phyloP scores from a whole-genome alignment of 1,284 basidiomycete species.

The Mycosarcoma maydis region DNA sequence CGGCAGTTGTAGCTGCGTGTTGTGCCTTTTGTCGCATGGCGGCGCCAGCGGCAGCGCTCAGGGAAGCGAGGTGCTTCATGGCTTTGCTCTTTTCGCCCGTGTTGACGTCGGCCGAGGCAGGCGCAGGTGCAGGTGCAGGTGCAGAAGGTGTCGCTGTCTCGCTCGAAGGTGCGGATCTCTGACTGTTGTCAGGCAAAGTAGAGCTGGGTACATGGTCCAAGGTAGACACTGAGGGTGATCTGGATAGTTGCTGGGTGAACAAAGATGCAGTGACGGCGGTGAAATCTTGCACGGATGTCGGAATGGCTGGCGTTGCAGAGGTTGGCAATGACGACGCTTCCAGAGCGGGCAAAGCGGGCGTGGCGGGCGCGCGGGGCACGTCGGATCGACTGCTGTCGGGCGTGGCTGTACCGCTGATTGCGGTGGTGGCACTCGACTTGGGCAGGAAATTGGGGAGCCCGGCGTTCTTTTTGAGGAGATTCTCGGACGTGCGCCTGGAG shows the following conservation, averaged over 20 bases:
- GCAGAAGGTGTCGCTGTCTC: background rate
- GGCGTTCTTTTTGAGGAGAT: slow-evolving; percentile 35
- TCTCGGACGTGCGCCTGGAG: slow-evolving; percentile 33
- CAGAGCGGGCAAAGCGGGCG: background rate
- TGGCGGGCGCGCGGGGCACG: slow-evolving; percentile 1
- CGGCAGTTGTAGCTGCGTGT: slow-evolving; percentile 23
- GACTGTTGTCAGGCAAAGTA: background rate
- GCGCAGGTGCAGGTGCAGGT: background rate
- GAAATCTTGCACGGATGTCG: slow-evolving; percentile 2
- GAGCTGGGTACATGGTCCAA: background rate
- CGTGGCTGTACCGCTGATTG: slow-evolving; percentile 44
- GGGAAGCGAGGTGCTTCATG: slow-evolving; percentile 50
- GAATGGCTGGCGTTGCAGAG: background rate
- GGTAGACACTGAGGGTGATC: background rate
- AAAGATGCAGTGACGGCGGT: slow-evolving; percentile 1
- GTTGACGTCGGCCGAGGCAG: background rate
- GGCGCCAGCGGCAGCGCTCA: slow-evolving; percentile 51
- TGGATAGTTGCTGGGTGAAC: slow-evolving; percentile 2
- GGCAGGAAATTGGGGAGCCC: slow-evolving; percentile 34
- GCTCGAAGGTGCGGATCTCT: background rate
- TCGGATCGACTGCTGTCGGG: slow-evolving; percentile 36
- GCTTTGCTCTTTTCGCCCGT: slow-evolving; percentile 45
- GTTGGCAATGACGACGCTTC: slow-evolving; percentile 5
- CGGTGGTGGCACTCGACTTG: slow-evolving; percentile 44
- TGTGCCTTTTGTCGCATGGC: slow-evolving; percentile 39